Evolutionary conservation across 371 early-diverging fungal species (phyloP), one percentile per base, ranked within the genome.

Genomic region (Parasitella parasitica): DNA sequence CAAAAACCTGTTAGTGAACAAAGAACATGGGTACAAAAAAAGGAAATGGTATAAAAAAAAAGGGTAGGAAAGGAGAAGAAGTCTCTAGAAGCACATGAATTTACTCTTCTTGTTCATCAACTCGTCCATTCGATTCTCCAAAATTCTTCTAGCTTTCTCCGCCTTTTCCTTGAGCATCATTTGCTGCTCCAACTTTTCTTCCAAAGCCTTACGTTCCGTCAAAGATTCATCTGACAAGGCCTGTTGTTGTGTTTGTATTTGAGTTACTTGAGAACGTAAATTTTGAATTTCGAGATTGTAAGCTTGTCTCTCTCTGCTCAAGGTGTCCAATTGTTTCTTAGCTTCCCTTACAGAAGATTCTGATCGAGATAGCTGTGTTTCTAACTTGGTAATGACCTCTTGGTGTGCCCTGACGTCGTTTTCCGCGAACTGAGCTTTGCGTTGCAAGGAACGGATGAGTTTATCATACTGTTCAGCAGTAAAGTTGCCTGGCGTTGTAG

Each of bases 81-180:
- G n/a, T n/a, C n/a, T n/a, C 32, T 77, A 80, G 66, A 80, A 80
- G 68, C 81, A 81, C 75, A 81, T 78, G 56, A 81, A 81, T 57
- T 81, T 81, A 71, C 73, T 77, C 64, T 77, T 76, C 64, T 72
- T 76, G 54, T 63, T 77, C 79, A 81, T 75, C 15, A 81, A 57
- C 37, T 77, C 77, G 26, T 81, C 77, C 77, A 81, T 77, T 15
- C 81, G 67, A 24, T 73, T 71, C 22, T 81, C 81, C 30, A 81
- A 48, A 46, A 81, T 78, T 20, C 59, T 56, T 57, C 79, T 69
- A 8, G 81, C 81, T 28, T 77, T 76, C 57, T 81, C 81, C 7
- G 81, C 81, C 37, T 75, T 78, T 48, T 81, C 81, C 35, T 81
- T 81, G n/a, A 73, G 61, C 18, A 50, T 20, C 20, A 67, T 69